Conservation (phyloP, 2,329 filamentous ascomycete species). For the Periconia macrospinosa region DNA sequence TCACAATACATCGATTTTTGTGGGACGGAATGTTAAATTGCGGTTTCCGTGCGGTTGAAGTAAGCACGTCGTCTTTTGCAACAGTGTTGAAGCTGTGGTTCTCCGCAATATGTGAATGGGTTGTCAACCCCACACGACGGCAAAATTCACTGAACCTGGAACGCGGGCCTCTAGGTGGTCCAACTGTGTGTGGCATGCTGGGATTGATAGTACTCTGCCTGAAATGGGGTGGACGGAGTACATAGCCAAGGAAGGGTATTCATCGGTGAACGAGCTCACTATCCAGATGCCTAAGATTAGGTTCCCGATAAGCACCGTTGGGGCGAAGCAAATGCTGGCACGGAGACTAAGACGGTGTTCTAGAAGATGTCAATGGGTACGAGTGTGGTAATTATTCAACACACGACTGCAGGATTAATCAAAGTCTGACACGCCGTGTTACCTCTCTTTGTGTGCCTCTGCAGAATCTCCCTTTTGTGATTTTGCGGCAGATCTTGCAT, state of each 20-base stretch:
- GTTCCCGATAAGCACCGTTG: constrained; percentile 22
- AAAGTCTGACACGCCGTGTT: constrained; percentile 23
- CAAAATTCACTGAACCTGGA: constrained; percentile 22
- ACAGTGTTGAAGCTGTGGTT: constrained; percentile 11
- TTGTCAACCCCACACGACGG: constrained; percentile 21
- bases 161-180: constrained; percentile 17
- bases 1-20: constrained; percentile 4
- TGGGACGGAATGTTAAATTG: constrained; percentile 12
- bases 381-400: background rate
- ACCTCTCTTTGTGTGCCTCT: constrained; percentile 28
- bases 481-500: constrained; percentile 14
- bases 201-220: constrained; percentile 12
- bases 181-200: constrained; percentile 12
- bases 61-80: constrained; percentile 7
- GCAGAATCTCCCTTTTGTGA: constrained; percentile 19
- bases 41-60: constrained; percentile 11
- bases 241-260: constrained; percentile 8
- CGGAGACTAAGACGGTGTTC: constrained; percentile 9
- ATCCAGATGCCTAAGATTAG: constrained; percentile 12
- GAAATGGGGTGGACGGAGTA: constrained; percentile 12
- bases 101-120: constrained; percentile 8
- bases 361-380: constrained; percentile 7
- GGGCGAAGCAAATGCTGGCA: constrained; percentile 10
- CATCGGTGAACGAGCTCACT: background rate
- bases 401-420: constrained; percentile 9